Evolutionary conservation across 2,329 filamentous ascomycete species (phyloP).

Genomic region (Pestalotiopsis sp.): DNA sequence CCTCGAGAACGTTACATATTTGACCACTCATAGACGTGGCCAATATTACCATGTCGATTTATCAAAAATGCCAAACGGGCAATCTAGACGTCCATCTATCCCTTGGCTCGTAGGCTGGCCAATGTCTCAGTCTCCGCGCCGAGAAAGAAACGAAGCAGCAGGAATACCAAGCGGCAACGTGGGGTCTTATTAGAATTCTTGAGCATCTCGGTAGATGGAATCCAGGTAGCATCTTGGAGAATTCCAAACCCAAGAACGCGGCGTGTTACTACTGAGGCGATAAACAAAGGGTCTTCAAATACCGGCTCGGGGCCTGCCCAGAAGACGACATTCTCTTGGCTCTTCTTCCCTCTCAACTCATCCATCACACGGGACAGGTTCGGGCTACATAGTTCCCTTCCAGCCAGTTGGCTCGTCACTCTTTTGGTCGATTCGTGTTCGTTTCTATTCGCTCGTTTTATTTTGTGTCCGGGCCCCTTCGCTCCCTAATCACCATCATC

Average conservation of each 20-base stretch:
- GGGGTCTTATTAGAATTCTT: constrained; percentile 13
- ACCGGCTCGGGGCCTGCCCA: background rate
- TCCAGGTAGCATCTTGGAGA: background rate
- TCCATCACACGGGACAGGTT: constrained; percentile 22
- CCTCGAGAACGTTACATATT: no score
- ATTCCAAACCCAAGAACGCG: background rate
- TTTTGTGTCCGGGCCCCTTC: constrained; percentile 8
- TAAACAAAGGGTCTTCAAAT: constrained; percentile 1
- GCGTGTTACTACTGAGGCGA: background rate
- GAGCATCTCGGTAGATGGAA: background rate
- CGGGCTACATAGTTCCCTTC: background rate
- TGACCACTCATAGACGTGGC: no score
- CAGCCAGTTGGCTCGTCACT: constrained; percentile 17
- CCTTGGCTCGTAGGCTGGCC: background rate
- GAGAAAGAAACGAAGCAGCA: background rate
- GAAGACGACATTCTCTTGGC: constrained; percentile 6
- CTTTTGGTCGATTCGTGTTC: constrained; percentile 14
- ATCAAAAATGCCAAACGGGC: background rate
- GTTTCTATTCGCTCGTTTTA: constrained; percentile 28
- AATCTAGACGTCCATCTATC: background rate
- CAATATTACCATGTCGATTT: background rate
- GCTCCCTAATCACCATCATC: background rate
- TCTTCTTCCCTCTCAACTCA: constrained; percentile 15
- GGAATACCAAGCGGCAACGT: background rate
- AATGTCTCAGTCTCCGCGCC: constrained; percentile 9